Base-by-base conservation (phyloP, 108 stramenopile species). In the Nitzschia sp. region DNA sequence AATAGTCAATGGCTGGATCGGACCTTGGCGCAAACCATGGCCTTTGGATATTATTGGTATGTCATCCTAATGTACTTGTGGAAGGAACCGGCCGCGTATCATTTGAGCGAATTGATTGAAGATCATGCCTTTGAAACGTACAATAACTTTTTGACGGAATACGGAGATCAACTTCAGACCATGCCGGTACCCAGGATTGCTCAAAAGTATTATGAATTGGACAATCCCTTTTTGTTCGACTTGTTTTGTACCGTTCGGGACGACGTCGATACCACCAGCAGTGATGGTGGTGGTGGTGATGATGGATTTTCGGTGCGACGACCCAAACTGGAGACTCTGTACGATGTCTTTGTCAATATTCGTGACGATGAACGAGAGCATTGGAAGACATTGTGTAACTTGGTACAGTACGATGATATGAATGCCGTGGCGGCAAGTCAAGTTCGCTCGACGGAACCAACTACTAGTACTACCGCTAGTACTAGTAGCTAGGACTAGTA, bases 41-140 rank as follows among this genome's bases (percentile, higher is more conserved):
- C 97, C 29, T 86, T 98, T 69, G 85, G 87, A 27, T 98, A 98
- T 53, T 98, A 94, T 64, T 94, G 90, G 85, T 74, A 87, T 34
- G 82, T 95, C 26, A 75, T 93, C 11, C 56, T 85, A 32, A 58
- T 96, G 8, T 98, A 96, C 69, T 36, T 89, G 13, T 48, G 80
- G 50, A 82, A 82, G 56, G 91, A 91, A 22, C 34, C 75, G 9
- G 78, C 73, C 53, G 96, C 96, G 5, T 96, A 96, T 66, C 79
- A 93, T 69, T 71, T 96, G 56, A 80, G 63, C 29, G 80, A 96
- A 75, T 66, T 79, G 28, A 79, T 96, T 48, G 96, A 96, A 73
- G 84, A 88, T 47, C 91, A 97, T 68, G 94, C 96, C 21, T 93
- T 60, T 58, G 71, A 85, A 2, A 97, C 96, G 1, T 97, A 97